phyloP scores from a whole-genome alignment of 2,329 filamentous ascomycete species.

The Escovopsis sp. region DNA sequence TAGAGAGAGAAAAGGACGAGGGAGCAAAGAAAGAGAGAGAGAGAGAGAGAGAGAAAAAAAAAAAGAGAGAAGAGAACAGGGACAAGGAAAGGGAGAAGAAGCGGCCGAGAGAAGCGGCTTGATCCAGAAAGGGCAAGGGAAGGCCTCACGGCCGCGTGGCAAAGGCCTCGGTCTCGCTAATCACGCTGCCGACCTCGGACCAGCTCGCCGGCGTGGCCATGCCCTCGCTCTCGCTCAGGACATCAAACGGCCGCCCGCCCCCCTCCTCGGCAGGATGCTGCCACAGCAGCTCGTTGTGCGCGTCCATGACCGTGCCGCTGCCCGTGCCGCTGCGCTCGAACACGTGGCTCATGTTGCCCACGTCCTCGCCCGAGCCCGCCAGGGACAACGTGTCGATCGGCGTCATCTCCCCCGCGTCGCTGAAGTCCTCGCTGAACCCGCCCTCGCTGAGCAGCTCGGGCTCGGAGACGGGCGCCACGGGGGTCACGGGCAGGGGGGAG shows the following conservation, averaged over 20 bases:
- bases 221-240: conserved; percentile 44
- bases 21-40: too few species aligned
- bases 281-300: too few species aligned
- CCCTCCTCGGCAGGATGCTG: too few species aligned
- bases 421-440: conserved; percentile 27
- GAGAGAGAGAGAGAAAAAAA: background rate
- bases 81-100: background rate
- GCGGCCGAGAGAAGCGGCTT: too few species aligned
- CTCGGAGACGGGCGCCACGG: conserved; percentile 33
- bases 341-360: conserved; percentile 27
- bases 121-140: too few species aligned
- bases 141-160: too few species aligned
- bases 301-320: too few species aligned
- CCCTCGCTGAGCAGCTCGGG: conserved; percentile 36
- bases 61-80: background rate
- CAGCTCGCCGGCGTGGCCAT: conserved; percentile 46
- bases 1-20: too few species aligned
- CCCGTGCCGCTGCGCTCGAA: too few species aligned
- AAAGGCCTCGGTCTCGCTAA: conserved; percentile 36
- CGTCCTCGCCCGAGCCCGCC: conserved; percentile 33
- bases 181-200: conserved; percentile 48
- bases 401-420: conserved; percentile 35
- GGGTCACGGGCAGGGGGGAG: conserved; percentile 41
- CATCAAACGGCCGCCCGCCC: conserved; percentile 31
- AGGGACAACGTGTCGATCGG: conserved; percentile 44